Evolutionary conservation across 2,329 filamentous ascomycete species (phyloP).

Genomic region (Emergomyces africanus): DNA sequence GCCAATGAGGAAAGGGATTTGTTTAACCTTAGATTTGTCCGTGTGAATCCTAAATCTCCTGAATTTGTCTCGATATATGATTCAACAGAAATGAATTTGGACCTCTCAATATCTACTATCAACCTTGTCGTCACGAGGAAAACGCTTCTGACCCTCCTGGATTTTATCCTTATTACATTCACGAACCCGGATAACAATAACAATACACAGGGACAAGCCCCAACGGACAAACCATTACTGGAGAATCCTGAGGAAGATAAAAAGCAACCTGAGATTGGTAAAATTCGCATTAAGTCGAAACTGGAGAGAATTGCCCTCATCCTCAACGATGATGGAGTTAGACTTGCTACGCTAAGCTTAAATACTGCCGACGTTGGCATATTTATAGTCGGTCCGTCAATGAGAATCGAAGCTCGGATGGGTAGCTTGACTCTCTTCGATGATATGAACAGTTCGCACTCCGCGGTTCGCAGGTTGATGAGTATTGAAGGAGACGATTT

Average conservation of each 20-base stretch:
- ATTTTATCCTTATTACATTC: constrained; percentile 91
- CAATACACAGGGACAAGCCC: constrained; percentile 19
- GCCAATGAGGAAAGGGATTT: constrained; percentile 64
- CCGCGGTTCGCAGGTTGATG: constrained; percentile 71
- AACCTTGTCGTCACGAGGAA: constrained; percentile 89
- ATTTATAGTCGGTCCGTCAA: constrained; percentile 71
- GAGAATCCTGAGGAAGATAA: constrained; percentile 17
- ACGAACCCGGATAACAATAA: constrained; percentile 47
- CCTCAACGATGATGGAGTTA: constrained; percentile 93
- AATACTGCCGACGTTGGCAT: constrained; percentile 86
- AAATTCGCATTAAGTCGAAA: constrained; percentile 86
- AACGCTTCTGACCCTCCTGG: constrained; percentile 79
- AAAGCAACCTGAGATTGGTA: constrained; percentile 41
- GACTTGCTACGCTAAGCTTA: constrained; percentile 81
- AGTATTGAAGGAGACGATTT: constrained; percentile 93
- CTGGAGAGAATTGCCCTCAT: constrained; percentile 89
- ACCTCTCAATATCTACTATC: constrained; percentile 85
- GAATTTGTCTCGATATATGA: constrained; percentile 89
- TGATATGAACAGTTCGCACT: constrained; percentile 80
- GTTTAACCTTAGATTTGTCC: constrained; percentile 77
- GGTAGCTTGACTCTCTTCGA: constrained; percentile 83
- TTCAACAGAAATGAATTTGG: constrained; percentile 84
- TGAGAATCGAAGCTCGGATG: constrained; percentile 75
- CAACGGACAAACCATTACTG: constrained; percentile 19
- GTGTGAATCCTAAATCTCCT: constrained; percentile 79